A percentile compares a stretch with the other conserved stretches of the same genome.
These are phyloP conservation scores for Cercospora zeina DNA, from an alignment of 2,329 filamentous ascomycete genomes.

Conservation along the genomic window DNA sequence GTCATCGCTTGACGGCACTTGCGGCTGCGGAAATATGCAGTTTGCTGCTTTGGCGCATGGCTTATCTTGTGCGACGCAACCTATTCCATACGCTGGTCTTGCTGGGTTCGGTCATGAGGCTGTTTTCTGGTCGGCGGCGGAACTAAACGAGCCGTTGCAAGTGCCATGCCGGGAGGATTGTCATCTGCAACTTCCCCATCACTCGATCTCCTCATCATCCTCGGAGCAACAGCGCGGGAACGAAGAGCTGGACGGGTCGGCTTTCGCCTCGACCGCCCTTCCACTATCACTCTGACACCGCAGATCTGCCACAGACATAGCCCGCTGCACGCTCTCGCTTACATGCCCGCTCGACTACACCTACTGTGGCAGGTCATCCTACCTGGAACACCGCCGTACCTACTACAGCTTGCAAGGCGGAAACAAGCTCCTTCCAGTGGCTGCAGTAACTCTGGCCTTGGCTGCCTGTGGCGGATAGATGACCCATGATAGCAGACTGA, in stretches of 20 bases:
- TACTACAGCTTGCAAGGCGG: background rate
- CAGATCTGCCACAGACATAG: constrained; percentile 3
- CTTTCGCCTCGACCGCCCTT: constrained; percentile 7
- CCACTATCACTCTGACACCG: background rate
- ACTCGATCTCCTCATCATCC: background rate
- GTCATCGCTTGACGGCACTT: background rate
- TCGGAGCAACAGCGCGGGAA: background rate
- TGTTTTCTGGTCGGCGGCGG: background rate
- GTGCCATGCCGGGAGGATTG: background rate
- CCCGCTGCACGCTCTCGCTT: background rate
- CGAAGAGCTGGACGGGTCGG: background rate
- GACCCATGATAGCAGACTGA: constrained; percentile 1
- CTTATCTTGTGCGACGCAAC: constrained; percentile 14
- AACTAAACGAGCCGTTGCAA: background rate
- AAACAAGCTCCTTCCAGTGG: constrained; percentile 6
- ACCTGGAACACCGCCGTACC: constrained; percentile 12
- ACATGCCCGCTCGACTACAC: background rate
- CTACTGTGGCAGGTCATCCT: constrained; percentile 8
- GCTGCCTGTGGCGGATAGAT: constrained; percentile 22
- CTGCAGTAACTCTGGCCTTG: constrained; percentile 10
- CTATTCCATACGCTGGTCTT: constrained; percentile 2
- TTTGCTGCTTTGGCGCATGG: constrained; percentile 8
- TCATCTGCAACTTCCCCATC: background rate
- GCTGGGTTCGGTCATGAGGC: constrained; percentile 1
- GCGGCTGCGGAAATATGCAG: background rate